Evolutionary conservation across 78 protist species (phyloP).

Genomic region (Dictyostelium brefeldianum): DNA sequence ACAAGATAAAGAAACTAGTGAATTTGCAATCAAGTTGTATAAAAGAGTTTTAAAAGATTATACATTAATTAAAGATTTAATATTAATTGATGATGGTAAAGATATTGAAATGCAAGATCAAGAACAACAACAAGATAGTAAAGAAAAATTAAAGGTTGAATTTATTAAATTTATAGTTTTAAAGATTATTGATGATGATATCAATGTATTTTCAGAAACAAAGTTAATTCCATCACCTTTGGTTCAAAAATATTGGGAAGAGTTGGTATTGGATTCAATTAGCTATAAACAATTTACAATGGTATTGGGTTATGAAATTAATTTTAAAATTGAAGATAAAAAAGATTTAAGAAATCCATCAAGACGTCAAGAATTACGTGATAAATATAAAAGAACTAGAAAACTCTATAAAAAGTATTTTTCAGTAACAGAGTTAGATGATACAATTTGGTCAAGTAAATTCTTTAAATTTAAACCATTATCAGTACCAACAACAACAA

Average conservation of each 20-base stretch:
- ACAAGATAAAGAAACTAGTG: too few species aligned
- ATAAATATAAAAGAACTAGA: background rate
- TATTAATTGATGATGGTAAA: too few species aligned
- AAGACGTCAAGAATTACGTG: background rate
- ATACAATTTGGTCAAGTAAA: background rate
- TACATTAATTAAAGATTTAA: too few species aligned
- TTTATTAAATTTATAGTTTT: background rate
- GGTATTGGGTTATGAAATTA: background rate
- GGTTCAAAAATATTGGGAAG: background rate
- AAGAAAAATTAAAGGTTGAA: background rate
- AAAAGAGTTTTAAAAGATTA: too few species aligned
- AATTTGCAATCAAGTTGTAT: too few species aligned
- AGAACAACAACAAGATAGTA: too few species aligned
- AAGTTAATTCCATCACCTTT: background rate
- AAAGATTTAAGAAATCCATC: background rate
- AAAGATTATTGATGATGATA: background rate
- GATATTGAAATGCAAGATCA: too few species aligned
- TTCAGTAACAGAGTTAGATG: background rate
- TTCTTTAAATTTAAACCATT: too few species aligned
- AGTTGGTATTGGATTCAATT: background rate
- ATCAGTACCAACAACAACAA: too few species aligned
- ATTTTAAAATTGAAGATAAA: background rate
- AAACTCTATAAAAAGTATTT: constrained; percentile 1
- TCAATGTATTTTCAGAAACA: background rate
- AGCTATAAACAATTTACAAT: background rate